Conservation (phyloP, 1,139 yeast genomes). For the Geotrichum carabidarum region DNA sequence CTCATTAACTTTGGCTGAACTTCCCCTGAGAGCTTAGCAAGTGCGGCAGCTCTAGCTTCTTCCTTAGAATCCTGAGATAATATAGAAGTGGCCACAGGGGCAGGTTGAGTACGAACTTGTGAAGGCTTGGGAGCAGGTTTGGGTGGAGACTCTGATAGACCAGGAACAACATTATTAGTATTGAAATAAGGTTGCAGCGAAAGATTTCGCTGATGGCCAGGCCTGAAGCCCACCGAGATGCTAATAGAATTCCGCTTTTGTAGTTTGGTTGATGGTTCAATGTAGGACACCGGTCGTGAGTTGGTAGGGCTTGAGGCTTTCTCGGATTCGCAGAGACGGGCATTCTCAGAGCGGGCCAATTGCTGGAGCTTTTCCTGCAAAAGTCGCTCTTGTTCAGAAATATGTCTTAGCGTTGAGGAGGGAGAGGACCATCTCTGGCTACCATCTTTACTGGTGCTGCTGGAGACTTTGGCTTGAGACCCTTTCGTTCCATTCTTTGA, state of each 20-base stretch:
- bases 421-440: constrained; percentile 7
- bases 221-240: background rate
- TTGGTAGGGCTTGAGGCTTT: background rate
- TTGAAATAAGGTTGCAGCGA: constrained; percentile 20
- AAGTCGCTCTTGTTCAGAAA: constrained; percentile 26
- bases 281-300: constrained; percentile 3
- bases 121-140: background rate
- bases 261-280: background rate
- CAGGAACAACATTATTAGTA: constrained; percentile 13
- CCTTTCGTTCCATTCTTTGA: background rate
- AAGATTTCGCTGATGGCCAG: constrained; percentile 12
- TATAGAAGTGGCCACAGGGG: background rate
- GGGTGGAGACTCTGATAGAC: background rate
- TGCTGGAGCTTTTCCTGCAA: constrained; percentile 33
- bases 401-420: background rate
- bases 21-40: constrained; percentile 8
- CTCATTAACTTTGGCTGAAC: background rate
- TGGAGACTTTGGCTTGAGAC: background rate
- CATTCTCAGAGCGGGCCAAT: constrained; percentile 36
- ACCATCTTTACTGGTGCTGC: background rate
- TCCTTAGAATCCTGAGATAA: background rate
- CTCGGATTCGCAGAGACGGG: constrained; percentile 22
- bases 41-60: constrained; percentile 6
- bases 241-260: constrained; percentile 10
- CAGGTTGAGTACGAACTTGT: background rate